Conservation (phyloP, 106 monocot species). For the Vanilla planifolia region DNA sequence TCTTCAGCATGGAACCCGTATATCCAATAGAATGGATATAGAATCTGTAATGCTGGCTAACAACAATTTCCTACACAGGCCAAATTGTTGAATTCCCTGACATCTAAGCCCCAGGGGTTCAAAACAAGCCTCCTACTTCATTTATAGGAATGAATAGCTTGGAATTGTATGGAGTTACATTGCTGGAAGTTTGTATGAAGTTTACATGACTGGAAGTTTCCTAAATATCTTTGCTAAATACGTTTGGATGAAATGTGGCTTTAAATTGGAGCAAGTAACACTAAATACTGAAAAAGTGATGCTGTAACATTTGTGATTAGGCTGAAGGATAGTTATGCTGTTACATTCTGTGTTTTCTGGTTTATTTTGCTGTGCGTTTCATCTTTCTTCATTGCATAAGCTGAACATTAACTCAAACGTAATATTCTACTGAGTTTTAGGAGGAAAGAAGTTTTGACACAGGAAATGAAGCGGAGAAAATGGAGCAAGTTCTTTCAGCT, state of each 20-base stretch:
- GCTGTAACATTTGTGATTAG: neutral
- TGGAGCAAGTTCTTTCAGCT: conserved; percentile 73
- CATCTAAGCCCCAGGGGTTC: no score
- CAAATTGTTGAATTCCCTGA: no score
- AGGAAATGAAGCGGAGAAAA: conserved; percentile 72
- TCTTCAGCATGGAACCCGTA: no score
- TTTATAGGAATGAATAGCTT: no score
- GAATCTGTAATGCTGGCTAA: no score
- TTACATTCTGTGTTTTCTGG: conserved; percentile 3
- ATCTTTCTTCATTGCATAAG: neutral
- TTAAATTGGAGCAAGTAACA: neutral
- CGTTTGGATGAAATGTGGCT: neutral
- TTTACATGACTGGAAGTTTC: neutral
- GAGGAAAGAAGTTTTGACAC: conserved; percentile 84
- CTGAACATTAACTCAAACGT: neutral
- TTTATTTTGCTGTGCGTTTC: neutral
- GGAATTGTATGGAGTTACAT: no score
- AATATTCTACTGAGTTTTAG: conserved; percentile 28
- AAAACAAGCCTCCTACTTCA: no score
- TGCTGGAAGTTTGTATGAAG: no score
- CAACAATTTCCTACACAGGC: no score
- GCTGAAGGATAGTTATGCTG: neutral
- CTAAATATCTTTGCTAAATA: neutral
- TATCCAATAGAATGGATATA: no score
- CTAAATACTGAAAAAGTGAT: neutral